Percentiles rank a stretch among this genome's conserved stretches.
phyloP scores from a whole-genome alignment of 2,329 filamentous ascomycete genomes.

The Paraphaeosphaeria sporulosa region DNA sequence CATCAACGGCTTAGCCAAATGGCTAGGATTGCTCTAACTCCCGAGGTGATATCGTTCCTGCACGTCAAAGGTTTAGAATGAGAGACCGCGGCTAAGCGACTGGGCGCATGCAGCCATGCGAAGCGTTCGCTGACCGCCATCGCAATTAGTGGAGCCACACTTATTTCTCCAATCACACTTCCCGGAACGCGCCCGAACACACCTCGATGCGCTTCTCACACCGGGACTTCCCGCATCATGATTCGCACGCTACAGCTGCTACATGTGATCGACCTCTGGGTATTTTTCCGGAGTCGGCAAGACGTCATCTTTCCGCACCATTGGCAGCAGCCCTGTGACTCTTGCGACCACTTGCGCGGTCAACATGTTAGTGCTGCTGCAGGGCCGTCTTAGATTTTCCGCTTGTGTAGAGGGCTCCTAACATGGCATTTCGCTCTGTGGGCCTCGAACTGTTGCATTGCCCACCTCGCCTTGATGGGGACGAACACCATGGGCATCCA shows the following conservation, averaged over 20 bases:
- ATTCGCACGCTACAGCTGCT: slow-evolving; percentile 5
- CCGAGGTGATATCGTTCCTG: no score
- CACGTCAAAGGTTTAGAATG: no score
- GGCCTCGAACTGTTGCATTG: neutral
- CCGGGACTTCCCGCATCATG: neutral
- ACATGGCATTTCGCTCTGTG: neutral
- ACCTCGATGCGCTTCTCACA: neutral
- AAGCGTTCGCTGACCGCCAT: neutral
- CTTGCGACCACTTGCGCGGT: neutral
- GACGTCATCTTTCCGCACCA: neutral
- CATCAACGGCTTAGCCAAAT: no score
- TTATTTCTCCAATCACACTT: neutral
- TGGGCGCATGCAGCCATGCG: neutral
- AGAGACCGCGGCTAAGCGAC: neutral
- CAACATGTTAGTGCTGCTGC: neutral
- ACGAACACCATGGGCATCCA: neutral
- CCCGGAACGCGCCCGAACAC: neutral
- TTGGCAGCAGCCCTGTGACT: neutral
- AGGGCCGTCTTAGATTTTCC: neutral
- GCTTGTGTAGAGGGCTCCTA: neutral
- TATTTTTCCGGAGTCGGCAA: neutral
- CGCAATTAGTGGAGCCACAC: neutral
- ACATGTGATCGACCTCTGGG: neutral
- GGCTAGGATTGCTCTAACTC: no score
- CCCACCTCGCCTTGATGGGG: neutral